These are phyloP conservation scores for Pseudogymnoascus sp. DNA, from an alignment of 2,329 filamentous ascomycete genomes.

Conservation along the genomic window DNA sequence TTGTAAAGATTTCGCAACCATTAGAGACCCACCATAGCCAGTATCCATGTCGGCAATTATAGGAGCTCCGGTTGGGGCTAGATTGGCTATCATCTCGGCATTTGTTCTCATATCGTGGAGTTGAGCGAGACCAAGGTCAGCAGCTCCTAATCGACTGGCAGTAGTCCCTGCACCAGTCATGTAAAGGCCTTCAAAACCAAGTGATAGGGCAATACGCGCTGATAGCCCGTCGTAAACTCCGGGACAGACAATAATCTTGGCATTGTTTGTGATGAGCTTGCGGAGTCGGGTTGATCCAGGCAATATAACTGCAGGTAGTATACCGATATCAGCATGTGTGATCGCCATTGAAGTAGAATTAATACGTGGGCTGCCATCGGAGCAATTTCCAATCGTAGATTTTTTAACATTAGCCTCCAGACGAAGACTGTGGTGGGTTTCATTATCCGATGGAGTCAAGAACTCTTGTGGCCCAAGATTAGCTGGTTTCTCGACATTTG, in stretches of 20 bases:
- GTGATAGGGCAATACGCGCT: constrained; percentile 51
- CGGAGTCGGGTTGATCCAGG: neutral
- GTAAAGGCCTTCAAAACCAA: constrained; percentile 58
- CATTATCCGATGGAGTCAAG: neutral
- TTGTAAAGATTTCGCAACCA: constrained; percentile 44
- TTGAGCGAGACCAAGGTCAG: constrained; percentile 42
- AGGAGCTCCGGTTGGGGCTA: constrained; percentile 37
- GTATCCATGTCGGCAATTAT: constrained; percentile 47
- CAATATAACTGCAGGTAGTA: neutral
- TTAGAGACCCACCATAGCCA: constrained; percentile 43
- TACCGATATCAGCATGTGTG: neutral
- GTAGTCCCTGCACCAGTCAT: constrained; percentile 51
- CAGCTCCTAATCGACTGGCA: constrained; percentile 38
- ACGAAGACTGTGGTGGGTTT: neutral
- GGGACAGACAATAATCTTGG: constrained; percentile 46
- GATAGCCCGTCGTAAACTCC: constrained; percentile 63
- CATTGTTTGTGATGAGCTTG: neutral
- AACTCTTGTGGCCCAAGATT: neutral
- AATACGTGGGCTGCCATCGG: neutral
- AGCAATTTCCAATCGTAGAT: neutral
- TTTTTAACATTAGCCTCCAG: neutral
- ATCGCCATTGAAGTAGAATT: neutral
- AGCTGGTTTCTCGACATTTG: neutral
- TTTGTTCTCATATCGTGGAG: constrained; percentile 44
- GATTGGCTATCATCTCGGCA: constrained; percentile 44